Evolutionary conservation across 2,329 filamentous ascomycete genomes (phyloP).

Genomic region (Arthrobotrys musiformis): DNA sequence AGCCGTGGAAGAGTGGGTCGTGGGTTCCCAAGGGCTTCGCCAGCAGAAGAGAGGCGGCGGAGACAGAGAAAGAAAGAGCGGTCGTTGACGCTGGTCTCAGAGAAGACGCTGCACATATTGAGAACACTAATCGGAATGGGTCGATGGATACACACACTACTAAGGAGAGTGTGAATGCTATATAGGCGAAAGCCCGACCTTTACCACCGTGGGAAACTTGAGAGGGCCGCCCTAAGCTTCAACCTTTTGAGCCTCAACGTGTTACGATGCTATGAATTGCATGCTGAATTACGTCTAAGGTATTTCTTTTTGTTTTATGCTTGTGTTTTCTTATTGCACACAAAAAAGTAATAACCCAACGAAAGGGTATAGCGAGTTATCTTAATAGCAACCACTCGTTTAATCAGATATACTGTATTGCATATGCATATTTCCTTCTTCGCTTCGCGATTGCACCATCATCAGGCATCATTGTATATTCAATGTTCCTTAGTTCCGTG

Average conservation of each 20-base stretch:
- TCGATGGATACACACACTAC: constrained; percentile 48
- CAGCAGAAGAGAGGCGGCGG: constrained; percentile 62
- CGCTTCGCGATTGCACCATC: too few relatives aligned
- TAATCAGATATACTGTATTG: too few relatives aligned
- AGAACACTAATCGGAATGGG: constrained; percentile 12
- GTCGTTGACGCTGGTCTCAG: constrained; percentile 43
- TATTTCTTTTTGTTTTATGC: background rate
- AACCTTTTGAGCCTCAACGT: too few relatives aligned
- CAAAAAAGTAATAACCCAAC: background rate
- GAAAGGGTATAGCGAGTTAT: background rate
- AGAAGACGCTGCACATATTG: constrained; percentile 43
- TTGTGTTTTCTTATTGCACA: too few relatives aligned
- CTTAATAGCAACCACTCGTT: too few relatives aligned
- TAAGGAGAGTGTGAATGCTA: constrained; percentile 34
- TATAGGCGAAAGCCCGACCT: too few relatives aligned
- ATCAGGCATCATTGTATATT: too few relatives aligned
- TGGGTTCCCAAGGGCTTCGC: constrained; percentile 67
- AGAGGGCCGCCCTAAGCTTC: too few relatives aligned
- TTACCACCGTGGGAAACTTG: too few relatives aligned
- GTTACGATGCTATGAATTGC: background rate
- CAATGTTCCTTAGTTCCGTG: too few relatives aligned
- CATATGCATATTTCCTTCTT: too few relatives aligned
- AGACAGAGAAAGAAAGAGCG: constrained; percentile 36
- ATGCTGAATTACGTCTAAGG: background rate
- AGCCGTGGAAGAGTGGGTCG: constrained; percentile 71